These are phyloP conservation scores for Diversispora eburnea DNA, from an alignment of 192 early-diverging fungal genomes.

Conservation along the genomic window DNA sequence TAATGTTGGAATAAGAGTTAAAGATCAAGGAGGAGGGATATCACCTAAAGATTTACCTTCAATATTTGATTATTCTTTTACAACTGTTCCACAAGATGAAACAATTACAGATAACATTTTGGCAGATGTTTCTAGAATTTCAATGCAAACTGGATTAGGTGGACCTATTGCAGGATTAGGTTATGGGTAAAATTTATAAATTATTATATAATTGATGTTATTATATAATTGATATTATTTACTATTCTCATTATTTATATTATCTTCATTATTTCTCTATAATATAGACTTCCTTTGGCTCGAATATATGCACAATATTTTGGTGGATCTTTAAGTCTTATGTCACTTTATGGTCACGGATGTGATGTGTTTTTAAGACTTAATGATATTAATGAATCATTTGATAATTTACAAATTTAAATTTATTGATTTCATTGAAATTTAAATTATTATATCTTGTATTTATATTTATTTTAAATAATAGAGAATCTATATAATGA, in stretches of 20 bases:
- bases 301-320: conserved; percentile 90
- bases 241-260: no score
- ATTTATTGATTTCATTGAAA: no score
- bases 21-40: conserved; percentile 93
- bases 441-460: background rate
- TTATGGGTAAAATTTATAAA: conserved; percentile 28
- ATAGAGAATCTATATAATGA: no score
- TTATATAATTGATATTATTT: no score
- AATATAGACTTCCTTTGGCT: conserved; percentile 65
- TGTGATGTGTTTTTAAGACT: conserved; percentile 88
- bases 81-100: conserved; percentile 72
- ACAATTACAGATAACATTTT: conserved; percentile 58
- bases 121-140: conserved; percentile 67
- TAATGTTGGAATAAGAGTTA: conserved; percentile 79
- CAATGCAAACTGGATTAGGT: conserved; percentile 84
- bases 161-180: conserved; percentile 84
- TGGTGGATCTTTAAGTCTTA: conserved; percentile 81
- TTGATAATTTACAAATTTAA: conserved; percentile 54
- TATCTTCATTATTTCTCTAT: no score
- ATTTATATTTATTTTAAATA: no score
- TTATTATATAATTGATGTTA: no score
- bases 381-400: conserved; percentile 73
- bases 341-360: conserved; percentile 84
- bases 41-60: conserved; percentile 65
- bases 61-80: conserved; percentile 92